Base-by-base conservation (phyloP, 2,329 filamentous ascomycete species). In the Aulographum hederae region DNA sequence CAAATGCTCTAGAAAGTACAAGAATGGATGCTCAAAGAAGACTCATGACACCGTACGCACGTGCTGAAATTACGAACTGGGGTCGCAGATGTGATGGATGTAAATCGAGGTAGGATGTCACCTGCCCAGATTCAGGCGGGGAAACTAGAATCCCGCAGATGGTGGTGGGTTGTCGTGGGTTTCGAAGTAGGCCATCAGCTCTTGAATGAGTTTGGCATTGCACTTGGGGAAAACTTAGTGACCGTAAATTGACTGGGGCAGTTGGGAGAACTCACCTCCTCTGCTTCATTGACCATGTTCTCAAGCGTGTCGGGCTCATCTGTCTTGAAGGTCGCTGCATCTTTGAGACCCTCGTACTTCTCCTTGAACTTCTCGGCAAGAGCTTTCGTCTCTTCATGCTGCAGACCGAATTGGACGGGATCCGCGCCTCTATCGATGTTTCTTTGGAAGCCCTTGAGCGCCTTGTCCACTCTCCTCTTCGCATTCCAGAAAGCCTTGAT, bases 311-410 rank as follows among this genome's bases (percentile, higher is more conserved):
- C 34, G 8, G 20, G 31, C 6, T 36, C 30, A n/a, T 37, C 35
- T 28, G 35, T 37, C 35, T 32, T 37, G n/a, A 19, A 27, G 14
- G 11, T 15, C 4, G 35, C 28, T n/a, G 33, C 34, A 21, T 37
- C 26, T 26, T 37, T 37, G 28, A 37, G 15, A 20, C 33, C 34
- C 6, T 35, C 35, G 16, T 25, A 27, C 30, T 37, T 37, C 8
- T 28, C 30, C 18, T 29, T 26, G 30, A 37, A 37, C 4, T 31
- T 16, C 29, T 32, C 35, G 3, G 35, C 35, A 13, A 37, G 25
- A 13, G 16, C 19, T 21, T 36, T 37, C 14, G 35, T 37, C 35
- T 37, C 35, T n/a, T 37, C 34, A 19, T 37, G 35, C 29, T 37
- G 35, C 30, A 37, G 19, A 18, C 35, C 35, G 23, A 37, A 37